Percentiles rank a stretch among this genome's conserved stretches.
These are phyloP conservation scores for Cryptococcus wingfieldii DNA, from an alignment of 1,284 basidiomycete genomes.

Conservation along the genomic window DNA sequence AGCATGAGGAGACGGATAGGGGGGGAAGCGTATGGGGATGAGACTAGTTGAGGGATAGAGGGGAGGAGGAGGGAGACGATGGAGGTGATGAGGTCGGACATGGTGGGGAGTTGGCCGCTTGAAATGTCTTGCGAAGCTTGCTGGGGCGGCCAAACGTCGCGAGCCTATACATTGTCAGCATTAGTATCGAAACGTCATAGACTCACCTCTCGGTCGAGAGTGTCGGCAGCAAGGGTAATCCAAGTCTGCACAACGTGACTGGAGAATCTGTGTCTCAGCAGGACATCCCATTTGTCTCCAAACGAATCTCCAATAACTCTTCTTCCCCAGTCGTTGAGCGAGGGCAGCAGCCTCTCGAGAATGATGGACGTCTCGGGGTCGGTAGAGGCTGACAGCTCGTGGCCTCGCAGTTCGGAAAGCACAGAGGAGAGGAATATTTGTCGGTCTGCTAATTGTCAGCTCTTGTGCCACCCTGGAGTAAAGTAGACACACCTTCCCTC, in stretches of 20 bases:
- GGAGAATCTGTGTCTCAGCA: conserved; percentile 76
- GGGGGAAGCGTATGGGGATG: conserved; percentile 82
- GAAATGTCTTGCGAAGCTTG: conserved; percentile 48
- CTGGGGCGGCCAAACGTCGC: conserved; percentile 59
- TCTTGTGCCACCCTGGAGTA: neutral
- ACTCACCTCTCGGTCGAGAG: conserved; percentile 73
- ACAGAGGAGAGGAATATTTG: conserved; percentile 79
- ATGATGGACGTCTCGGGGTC: conserved; percentile 87
- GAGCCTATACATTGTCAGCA: conserved; percentile 52
- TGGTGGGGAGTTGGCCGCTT: conserved; percentile 55
- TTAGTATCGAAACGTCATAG: neutral
- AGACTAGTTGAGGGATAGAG: conserved; percentile 60
- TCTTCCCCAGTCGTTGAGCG: conserved; percentile 88
- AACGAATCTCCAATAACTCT: conserved; percentile 81
- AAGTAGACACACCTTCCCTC: conserved; percentile 64
- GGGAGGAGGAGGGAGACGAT: conserved; percentile 49
- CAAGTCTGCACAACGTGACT: conserved; percentile 91
- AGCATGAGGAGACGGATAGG: conserved; percentile 73
- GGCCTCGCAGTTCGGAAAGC: conserved; percentile 72
- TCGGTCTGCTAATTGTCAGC: conserved; percentile 56
- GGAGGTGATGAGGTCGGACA: conserved; percentile 52
- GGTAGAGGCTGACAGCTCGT: conserved; percentile 82
- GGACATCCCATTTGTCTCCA: conserved; percentile 70
- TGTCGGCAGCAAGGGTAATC: conserved; percentile 66
- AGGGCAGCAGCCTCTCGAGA: conserved; percentile 78